These are phyloP conservation scores for Thinopyrum elongatum DNA, from an alignment of 176 grass and related monocot genomes.

Conservation along the genomic window DNA sequence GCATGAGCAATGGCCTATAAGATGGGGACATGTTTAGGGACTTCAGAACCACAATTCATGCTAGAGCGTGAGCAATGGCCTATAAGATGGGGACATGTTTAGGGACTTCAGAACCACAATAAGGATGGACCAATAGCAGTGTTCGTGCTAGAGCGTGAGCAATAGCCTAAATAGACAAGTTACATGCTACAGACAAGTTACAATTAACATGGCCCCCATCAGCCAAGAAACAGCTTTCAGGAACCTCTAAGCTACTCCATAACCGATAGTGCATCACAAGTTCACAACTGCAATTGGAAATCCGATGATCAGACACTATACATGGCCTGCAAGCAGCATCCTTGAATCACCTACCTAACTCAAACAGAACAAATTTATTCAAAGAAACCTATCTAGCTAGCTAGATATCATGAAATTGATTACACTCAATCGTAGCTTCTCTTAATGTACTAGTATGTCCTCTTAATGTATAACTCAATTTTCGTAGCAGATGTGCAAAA, in stretches of 20 bases:
- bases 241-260: background rate
- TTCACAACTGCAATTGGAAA: background rate
- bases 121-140: background rate
- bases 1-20: too few species aligned
- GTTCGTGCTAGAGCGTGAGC: too few species aligned
- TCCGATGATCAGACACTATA: background rate
- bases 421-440: background rate
- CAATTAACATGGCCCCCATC: too few species aligned
- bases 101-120: background rate
- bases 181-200: too few species aligned
- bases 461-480: background rate
- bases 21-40: background rate
- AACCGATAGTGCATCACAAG: background rate
- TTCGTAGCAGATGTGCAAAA: background rate
- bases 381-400: background rate
- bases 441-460: background rate
- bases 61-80: too few species aligned
- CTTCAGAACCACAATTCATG: background rate
- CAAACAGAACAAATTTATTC: background rate
- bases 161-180: too few species aligned
- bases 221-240: background rate
- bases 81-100: background rate
- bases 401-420: background rate
- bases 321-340: background rate
- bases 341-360: background rate